Conservation (phyloP, 2,329 filamentous ascomycete genomes). For the Diaporthe velutina region DNA sequence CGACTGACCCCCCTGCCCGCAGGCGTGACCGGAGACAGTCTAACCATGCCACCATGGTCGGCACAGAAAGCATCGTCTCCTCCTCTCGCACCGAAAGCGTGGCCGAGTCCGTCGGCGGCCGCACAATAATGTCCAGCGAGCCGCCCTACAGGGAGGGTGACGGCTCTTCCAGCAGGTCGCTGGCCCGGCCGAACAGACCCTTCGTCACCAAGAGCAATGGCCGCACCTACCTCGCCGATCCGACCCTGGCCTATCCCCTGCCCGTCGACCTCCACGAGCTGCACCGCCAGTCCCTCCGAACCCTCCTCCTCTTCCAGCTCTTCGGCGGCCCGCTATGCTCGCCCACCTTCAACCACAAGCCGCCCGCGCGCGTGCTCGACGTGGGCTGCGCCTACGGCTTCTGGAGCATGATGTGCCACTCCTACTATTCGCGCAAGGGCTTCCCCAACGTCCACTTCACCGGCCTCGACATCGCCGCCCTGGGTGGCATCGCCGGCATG, state of each 20-base stretch:
- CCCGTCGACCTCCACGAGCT: constrained; percentile 90
- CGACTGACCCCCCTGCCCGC: constrained; percentile 26
- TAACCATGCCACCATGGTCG: constrained; percentile 42
- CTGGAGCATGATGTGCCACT: constrained; percentile 91
- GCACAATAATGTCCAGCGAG: constrained; percentile 64
- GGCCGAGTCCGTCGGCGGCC: constrained; percentile 55
- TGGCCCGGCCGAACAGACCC: constrained; percentile 56
- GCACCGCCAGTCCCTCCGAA: constrained; percentile 87
- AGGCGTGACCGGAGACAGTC: constrained; percentile 27
- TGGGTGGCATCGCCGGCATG: constrained; percentile 44
- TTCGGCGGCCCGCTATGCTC: constrained; percentile 86
- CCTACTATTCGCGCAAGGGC: constrained; percentile 79
- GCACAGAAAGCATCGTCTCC: constrained; percentile 58
- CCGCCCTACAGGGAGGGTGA: constrained; percentile 57
- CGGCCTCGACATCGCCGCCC: constrained; percentile 83
- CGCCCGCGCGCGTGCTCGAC: constrained; percentile 85
- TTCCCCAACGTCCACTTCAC: constrained; percentile 81
- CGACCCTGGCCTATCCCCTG: constrained; percentile 81
- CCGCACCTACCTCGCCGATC: constrained; percentile 84
- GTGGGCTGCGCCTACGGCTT: constrained; percentile 89
- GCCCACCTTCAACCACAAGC: constrained; percentile 72
- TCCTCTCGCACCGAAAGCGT: constrained; percentile 62
- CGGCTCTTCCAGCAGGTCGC: constrained; percentile 50
- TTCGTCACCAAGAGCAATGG: constrained; percentile 79
- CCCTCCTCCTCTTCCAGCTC: constrained; percentile 83